phyloP scores from a whole-genome alignment of 176 grass and related monocot species.

The Cenchrus fungigraminus region DNA sequence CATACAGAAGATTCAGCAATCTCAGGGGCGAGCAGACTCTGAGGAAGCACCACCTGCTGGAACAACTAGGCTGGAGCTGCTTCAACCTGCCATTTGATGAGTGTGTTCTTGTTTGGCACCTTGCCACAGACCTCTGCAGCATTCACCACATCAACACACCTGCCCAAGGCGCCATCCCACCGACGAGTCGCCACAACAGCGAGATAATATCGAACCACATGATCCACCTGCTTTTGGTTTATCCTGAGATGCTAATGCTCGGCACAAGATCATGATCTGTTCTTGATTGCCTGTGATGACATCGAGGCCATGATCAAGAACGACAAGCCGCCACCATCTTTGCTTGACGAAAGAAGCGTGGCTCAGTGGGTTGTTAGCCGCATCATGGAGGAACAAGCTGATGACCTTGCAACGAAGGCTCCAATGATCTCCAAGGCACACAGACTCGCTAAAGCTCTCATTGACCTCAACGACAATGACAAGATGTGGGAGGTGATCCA shows the following conservation, averaged over 20 bases:
- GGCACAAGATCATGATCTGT: not conserved
- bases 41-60: not conserved
- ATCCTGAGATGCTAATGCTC: not conserved
- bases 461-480: no score
- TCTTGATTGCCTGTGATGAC: not conserved
- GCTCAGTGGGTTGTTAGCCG: not conserved
- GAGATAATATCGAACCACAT: constrained; percentile 7
- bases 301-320: not conserved
- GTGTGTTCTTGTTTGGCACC: not conserved
- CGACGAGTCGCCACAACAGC: not conserved
- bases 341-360: not conserved
- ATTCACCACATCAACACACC: not conserved
- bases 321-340: not conserved
- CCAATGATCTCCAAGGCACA: no score
- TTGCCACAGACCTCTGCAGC: not conserved
- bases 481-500: no score
- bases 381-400: no score
- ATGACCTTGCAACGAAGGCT: no score
- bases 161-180: no score
- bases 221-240: not conserved
- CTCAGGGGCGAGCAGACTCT: not conserved
- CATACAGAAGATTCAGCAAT: not conserved
- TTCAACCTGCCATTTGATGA: not conserved
- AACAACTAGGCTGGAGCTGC: not conserved
- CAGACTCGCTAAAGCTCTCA: no score